phyloP scores from a whole-genome alignment of 2,329 filamentous ascomycete species.

The Phialophora tarda region DNA sequence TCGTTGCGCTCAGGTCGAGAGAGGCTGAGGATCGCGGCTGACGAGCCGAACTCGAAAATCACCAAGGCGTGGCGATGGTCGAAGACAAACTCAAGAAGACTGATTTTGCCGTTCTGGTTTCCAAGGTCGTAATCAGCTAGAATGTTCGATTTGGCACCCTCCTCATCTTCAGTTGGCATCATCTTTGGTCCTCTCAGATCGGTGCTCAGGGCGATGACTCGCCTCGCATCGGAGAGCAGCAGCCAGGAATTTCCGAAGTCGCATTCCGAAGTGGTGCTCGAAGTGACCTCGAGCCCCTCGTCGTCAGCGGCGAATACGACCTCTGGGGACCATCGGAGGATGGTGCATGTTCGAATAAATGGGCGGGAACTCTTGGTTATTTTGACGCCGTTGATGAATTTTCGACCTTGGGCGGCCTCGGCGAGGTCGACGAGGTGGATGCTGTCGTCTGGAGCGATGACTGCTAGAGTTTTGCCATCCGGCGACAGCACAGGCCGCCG shows the following conservation, averaged over 20 bases:
- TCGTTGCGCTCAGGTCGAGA: constrained; percentile 34
- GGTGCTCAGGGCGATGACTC: constrained; percentile 33
- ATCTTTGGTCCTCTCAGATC: constrained; percentile 17
- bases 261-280: constrained; percentile 25
- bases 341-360: constrained; percentile 24
- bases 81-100: constrained; percentile 34
- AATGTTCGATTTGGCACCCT: constrained; percentile 26
- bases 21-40: constrained; percentile 32
- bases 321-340: constrained; percentile 36
- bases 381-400: constrained; percentile 24
- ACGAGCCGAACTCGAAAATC: constrained; percentile 32
- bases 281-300: constrained; percentile 5
- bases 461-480: constrained; percentile 29
- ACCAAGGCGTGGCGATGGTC: constrained; percentile 35
- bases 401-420: constrained; percentile 22
- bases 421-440: constrained; percentile 28
- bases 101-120: constrained; percentile 32
- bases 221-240: constrained; percentile 29
- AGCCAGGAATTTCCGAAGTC: constrained; percentile 27
- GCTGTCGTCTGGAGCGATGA: constrained; percentile 26
- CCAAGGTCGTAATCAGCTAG: constrained; percentile 36
- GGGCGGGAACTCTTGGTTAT: constrained; percentile 10
- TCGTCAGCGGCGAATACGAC: constrained; percentile 4
- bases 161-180: constrained; percentile 16
- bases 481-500: constrained; percentile 32